Evolutionary conservation across 2,329 filamentous ascomycete genomes (phyloP), one percentile per base, ranked within the genome.

Genomic region (Aspergillus hiratsukae): DNA sequence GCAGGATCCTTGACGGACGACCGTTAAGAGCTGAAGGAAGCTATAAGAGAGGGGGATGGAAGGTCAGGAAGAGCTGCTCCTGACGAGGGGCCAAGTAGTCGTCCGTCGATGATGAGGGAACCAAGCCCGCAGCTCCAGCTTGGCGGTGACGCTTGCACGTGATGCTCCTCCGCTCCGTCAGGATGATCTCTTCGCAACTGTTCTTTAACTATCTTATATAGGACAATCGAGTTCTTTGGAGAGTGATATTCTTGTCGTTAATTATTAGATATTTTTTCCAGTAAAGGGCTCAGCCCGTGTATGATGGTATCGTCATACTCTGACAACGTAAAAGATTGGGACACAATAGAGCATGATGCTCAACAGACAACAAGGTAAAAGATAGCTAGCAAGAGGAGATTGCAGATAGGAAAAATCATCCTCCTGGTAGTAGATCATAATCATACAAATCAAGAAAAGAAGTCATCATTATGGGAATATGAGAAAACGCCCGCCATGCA

Each of bases 1-100:
- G 61, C 58, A 50, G 48, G 53, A 52, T 58, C 58, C 58, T 61
- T 58, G 56, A 54, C 54, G 56, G 57, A 40, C 27, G 43, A 54
- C 49, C 31, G 29, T 27, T 53, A 52, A 57, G 51, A 55, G 53
- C 52, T 49, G 50, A 56, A 62, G 53, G 59, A 50, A 49, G 49
- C 52, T 43, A 54, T 21, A 45, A 59, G 52, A 51, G 56, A 59
- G 56, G 51, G 59, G 57, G 59, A 51, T 23, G 14, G 17, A 51
- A 53, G 48, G 53, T 51, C 52, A 48, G 48, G 35, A 57, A 54
- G 48, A 50, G 53, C 46, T 53, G 55, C 35, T 49, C 37, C 51
- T 43, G 53, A 51, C 49, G 49, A 48, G 54, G 46, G 41, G 57
- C 53, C 21, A 49, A 52, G 52, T 40, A 51, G 59, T 52, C 58